These are phyloP conservation scores for Leccinum boreale DNA, from an alignment of 768 basidiomycete species.

Conservation along the genomic window DNA sequence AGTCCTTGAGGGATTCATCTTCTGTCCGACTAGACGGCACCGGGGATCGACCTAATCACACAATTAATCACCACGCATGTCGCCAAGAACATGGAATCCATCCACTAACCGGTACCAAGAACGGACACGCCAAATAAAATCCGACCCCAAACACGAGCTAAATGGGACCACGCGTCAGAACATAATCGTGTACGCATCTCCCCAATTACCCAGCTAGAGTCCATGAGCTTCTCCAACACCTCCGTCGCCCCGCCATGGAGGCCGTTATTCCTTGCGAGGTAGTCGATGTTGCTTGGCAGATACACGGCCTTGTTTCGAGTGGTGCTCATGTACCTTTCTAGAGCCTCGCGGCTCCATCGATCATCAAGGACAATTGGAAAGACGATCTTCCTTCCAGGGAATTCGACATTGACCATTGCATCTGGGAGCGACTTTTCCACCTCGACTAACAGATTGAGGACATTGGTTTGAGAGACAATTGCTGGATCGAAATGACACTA, in stretches of 20 bases:
- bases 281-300: conserved; percentile 66
- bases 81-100: not conserved
- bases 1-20: conserved; percentile 73
- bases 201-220: conserved; percentile 46
- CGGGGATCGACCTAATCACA: conserved; percentile 51
- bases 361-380: conserved; percentile 48
- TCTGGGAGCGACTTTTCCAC: conserved; percentile 39
- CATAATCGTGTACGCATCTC: not conserved
- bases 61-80: not conserved
- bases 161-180: conserved; percentile 11
- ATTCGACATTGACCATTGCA: conserved; percentile 38
- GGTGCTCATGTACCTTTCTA: conserved; percentile 54
- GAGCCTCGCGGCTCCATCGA: conserved; percentile 50
- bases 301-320: conserved; percentile 59
- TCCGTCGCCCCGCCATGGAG: conserved; percentile 42
- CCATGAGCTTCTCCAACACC: conserved; percentile 43
- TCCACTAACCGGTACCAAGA: conserved; percentile 51
- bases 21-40: conserved; percentile 60
- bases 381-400: conserved; percentile 51
- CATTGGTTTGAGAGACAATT: conserved; percentile 37
- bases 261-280: conserved; percentile 62
- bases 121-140: conserved; percentile 64
- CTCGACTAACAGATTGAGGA: conserved; percentile 41
- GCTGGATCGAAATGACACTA: conserved; percentile 51
- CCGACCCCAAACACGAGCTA: conserved; percentile 62